phyloP scores from a whole-genome alignment of 495 filamentous ascomycete genomes.

The Penicillium odoratum region DNA sequence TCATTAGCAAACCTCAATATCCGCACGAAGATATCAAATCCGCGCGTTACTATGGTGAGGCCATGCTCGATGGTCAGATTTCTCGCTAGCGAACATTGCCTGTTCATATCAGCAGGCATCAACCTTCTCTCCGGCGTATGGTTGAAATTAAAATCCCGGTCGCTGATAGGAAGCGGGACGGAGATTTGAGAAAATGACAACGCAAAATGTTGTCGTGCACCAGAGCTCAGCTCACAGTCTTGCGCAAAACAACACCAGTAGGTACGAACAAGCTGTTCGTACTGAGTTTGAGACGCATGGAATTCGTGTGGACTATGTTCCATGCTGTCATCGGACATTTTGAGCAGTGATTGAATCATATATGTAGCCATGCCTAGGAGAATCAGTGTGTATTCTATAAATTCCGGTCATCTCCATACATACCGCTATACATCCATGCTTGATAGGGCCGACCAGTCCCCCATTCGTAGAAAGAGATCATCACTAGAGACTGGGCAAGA shows the following conservation, averaged over 20 bases:
- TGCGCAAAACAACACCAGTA: slow-evolving; percentile 50
- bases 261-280: slow-evolving; percentile 46
- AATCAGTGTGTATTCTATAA: not conserved
- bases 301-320: slow-evolving; percentile 43
- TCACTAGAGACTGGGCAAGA: slow-evolving; percentile 45
- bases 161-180: slow-evolving; percentile 44
- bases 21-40: slow-evolving; percentile 47
- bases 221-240: slow-evolving; percentile 47
- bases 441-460: slow-evolving; percentile 45
- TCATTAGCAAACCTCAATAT: slow-evolving; percentile 48
- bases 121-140: slow-evolving; percentile 27
- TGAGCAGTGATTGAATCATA: slow-evolving; percentile 48
- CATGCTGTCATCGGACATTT: slow-evolving; percentile 46
- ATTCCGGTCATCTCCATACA: not conserved
- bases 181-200: slow-evolving; percentile 45
- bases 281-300: slow-evolving; percentile 41
- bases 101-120: slow-evolving; percentile 40
- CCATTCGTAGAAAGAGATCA: slow-evolving; percentile 48
- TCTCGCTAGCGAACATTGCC: slow-evolving; percentile 17
- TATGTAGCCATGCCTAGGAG: slow-evolving; percentile 46
- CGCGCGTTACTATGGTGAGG: slow-evolving; percentile 41
- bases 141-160: slow-evolving; percentile 43
- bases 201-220: slow-evolving; percentile 46
- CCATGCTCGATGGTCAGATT: slow-evolving; percentile 41
- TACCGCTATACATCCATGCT: slow-evolving; percentile 51